Evolutionary conservation across 2,329 filamentous ascomycete species (phyloP), one percentile per base, ranked within the genome.

Genomic region (Cladosporium sp.): DNA sequence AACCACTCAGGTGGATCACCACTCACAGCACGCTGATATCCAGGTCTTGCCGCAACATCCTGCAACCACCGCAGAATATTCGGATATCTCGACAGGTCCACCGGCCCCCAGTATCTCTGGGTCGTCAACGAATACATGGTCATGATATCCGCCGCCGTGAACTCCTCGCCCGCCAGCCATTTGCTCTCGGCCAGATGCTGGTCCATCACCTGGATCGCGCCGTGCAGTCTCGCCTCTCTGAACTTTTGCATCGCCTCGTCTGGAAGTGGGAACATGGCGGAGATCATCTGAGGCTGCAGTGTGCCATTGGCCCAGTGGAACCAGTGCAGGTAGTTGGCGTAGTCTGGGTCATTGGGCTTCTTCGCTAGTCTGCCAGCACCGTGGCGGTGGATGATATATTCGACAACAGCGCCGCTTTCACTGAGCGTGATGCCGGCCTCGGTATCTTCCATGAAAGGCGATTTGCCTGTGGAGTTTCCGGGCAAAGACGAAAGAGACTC

Each of bases 131-230:
- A 70, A 59, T 78, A 85, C 0, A 83, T 73, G 4, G 68, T 70
- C 81, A 87, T 85, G 34, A 85, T 70, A 64, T 88, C 85, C 1
- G 84, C 84, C 1, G 73, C 80, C 0, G 80, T 85, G 52, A 88
- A 80, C 45, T 82, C 72, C 0, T 75, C 68, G 2, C 84, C 85
- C 0, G 79, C 82, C 18, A 88, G 67, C 72, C 76, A 88, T 7
- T 69, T 61, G 30, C 71, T 76, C 1, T 65, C 54, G 3, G 56
- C 57, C 2, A 87, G 61, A 9, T 77, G 68, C 2, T 73, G 64
- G 34, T 86, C 73, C 20, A 83, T 45, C 18, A 72, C 57, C n/a
- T 51, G 38, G 29, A 85, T 54, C 1, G 69, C 64, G n/a, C 55
- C 61, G 3, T 64, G 50, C 2, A 77, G 58, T 11, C 69, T 70